Evolutionary conservation across 1,284 basidiomycete species (phyloP), one percentile per base, ranked within the genome.

Genomic region (Tetrapyrgos nigripes): DNA sequence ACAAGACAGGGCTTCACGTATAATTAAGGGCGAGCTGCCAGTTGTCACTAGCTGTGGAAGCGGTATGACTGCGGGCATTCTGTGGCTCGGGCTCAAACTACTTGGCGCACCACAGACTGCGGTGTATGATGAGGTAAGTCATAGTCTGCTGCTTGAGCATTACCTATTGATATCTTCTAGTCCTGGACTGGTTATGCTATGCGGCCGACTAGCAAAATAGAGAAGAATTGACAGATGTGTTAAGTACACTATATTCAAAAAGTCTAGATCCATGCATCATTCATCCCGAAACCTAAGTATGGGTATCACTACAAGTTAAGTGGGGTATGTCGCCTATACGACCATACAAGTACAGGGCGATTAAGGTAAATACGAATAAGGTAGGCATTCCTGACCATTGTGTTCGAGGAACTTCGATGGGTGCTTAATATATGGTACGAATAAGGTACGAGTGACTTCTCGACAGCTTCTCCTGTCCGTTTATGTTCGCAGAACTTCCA

Each of bases 31-130:
- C 10, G 74, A 85, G 58, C 77, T 82, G 55, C 71, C 76, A 21
- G 83, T 94, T 37, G 82, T 89, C 11, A 85, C 91, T 27, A 89
- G 82, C 58, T 97, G 94, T 76, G 95, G 94, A 48, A 94, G 92
- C 66, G 97, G 97, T 17, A 99, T 99, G 97, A 98, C 96, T 13
- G 97, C 97, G 2, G 93, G 87, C 5, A 80, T 97, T 5, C 81
- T 98, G 11, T 98, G 96, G 95, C 79, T 97, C 56, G 96, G 93
- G 27, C 72, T 96, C 60, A 85, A 88, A 72, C 69, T 89, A 28
- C 70, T 94, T 44, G 88, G 86, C 10, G 83, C 85, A 4, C 69
- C 82, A 37, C 78, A 76, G 24, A 80, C 89, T 62, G 84, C 84
- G 40, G 69, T 98, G 24, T 94, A 97, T 62, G 95, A 96, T 64